Conservation (phyloP, 805 yeast genomes). For the Schizosaccharomyces cryophilus region DNA sequence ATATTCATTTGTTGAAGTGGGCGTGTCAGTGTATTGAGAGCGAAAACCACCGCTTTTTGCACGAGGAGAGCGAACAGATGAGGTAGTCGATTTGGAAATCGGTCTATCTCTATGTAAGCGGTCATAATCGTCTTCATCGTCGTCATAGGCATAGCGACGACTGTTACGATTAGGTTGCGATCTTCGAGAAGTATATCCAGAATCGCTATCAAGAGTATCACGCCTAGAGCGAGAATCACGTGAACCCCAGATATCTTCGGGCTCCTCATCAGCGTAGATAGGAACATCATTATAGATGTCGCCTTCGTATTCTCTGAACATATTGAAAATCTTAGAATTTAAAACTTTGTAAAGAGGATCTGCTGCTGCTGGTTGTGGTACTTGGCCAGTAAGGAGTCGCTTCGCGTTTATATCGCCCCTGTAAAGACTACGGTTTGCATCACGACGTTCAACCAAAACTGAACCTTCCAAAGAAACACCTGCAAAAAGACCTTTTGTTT, state of each 20-base stretch:
- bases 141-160: conserved; percentile 8
- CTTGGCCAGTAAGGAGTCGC: conserved; percentile 56
- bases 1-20: not conserved
- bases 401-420: conserved; percentile 78
- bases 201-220: not conserved
- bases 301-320: conserved; percentile 27
- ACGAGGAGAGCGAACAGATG: not conserved
- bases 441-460: conserved; percentile 86
- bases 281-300: conserved; percentile 59
- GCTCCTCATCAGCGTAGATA: conserved; percentile 17
- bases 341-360: conserved; percentile 69
- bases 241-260: conserved; percentile 6
- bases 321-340: conserved; percentile 59
- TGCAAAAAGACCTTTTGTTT: conserved; percentile 89
- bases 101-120: not conserved
- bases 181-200: not conserved
- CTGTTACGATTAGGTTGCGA: not conserved
- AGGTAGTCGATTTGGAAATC: not conserved
- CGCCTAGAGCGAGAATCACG: not conserved
- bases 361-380: conserved; percentile 80
- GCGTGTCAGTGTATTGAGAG: not conserved
- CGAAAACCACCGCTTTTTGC: not conserved
- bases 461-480: conserved; percentile 96
- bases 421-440: conserved; percentile 84
- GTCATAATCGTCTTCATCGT: conserved; percentile 22